Conservation (phyloP, 2,329 filamentous ascomycete genomes). For the Cercospora zeae-maydis region DNA sequence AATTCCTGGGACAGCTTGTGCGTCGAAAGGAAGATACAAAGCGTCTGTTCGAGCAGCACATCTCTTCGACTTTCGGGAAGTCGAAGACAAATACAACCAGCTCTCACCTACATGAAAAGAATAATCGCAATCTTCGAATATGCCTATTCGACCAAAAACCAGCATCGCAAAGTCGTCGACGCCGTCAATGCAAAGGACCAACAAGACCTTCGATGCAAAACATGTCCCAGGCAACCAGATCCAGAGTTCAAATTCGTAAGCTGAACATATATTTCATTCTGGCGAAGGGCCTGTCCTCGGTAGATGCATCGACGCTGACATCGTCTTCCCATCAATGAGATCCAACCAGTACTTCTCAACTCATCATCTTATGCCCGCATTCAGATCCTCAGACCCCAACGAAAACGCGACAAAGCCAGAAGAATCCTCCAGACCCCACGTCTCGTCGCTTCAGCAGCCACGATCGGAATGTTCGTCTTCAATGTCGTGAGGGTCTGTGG, state of each 20-base stretch:
- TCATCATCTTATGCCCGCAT: not conserved
- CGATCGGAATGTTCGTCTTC: not conserved
- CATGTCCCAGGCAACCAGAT: not conserved
- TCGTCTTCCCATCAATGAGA: not conserved
- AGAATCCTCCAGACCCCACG: not conserved
- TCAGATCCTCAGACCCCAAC: not conserved
- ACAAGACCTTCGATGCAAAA: no score
- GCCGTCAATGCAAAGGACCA: not conserved
- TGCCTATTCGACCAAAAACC: not conserved
- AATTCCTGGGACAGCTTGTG: no score
- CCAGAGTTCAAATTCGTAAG: not conserved
- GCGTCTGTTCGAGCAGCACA: no score
- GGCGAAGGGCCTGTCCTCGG: no score
- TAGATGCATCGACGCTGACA: no score
- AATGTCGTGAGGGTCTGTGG: not conserved
- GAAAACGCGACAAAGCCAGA: conserved; percentile 1
- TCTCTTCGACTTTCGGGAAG: no score
- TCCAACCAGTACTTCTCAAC: not conserved
- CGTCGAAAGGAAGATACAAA: no score
- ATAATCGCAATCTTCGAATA: no score
- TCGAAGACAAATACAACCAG: no score
- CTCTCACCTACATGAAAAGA: no score
- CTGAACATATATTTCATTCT: not conserved
- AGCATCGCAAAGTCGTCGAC: not conserved
- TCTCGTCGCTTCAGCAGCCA: not conserved